These are phyloP conservation scores for Parasitella parasitica DNA, from an alignment of 371 early-diverging fungal genomes.

Conservation along the genomic window DNA sequence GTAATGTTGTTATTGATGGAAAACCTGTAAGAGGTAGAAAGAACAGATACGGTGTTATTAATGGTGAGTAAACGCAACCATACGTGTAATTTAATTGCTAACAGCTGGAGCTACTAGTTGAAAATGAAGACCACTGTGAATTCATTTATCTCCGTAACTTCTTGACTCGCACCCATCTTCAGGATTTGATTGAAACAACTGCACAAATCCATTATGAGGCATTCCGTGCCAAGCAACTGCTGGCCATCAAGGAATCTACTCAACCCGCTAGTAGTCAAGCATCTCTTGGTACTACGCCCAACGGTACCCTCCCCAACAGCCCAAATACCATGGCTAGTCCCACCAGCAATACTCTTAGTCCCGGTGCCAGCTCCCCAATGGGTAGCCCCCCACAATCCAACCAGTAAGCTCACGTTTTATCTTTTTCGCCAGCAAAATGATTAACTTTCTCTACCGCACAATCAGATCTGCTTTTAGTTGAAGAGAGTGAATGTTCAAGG, in stretches of 20 bases:
- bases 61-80: slow-evolving; percentile 43
- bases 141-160: slow-evolving; percentile 85
- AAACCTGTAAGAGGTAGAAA: slow-evolving; percentile 69
- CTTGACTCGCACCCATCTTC: slow-evolving; percentile 81
- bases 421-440: background rate
- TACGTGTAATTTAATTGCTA: too few species aligned
- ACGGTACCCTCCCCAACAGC: slow-evolving; percentile 13
- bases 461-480: slow-evolving; percentile 38
- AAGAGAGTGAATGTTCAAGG: background rate
- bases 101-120: too few species aligned
- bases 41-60: slow-evolving; percentile 70
- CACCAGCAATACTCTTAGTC: slow-evolving; percentile 20
- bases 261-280: slow-evolving; percentile 27
- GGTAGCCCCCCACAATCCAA: slow-evolving; percentile 43
- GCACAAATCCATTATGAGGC: slow-evolving; percentile 86
- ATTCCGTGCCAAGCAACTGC: slow-evolving; percentile 87
- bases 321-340: slow-evolving; percentile 10
- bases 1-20: slow-evolving; percentile 81
- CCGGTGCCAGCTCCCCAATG: slow-evolving; percentile 21
- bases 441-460: background rate
- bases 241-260: slow-evolving; percentile 78
- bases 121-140: slow-evolving; percentile 75
- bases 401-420: slow-evolving; percentile 24
- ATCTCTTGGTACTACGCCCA: slow-evolving; percentile 19
- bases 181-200: slow-evolving; percentile 86